Evolutionary conservation across 2,329 filamentous ascomycete species (phyloP).

Genomic region (Colletotrichum brevisporum): DNA sequence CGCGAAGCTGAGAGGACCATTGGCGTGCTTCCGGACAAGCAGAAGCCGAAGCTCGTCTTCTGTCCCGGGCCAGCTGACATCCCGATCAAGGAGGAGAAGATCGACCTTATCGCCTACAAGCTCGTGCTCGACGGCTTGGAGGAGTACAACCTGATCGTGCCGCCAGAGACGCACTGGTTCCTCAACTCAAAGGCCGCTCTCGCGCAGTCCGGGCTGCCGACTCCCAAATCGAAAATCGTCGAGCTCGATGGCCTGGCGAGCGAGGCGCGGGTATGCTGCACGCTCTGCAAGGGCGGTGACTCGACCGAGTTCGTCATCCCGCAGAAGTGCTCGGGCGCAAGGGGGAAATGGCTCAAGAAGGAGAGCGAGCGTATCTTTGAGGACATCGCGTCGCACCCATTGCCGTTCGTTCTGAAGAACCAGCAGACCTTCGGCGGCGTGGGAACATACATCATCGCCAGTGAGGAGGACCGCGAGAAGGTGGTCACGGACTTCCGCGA

Average conservation of each 20-base stretch:
- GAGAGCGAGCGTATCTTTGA: constrained; percentile 46
- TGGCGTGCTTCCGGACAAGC: constrained; percentile 45
- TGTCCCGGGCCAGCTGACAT: constrained; percentile 48
- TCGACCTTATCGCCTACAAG: constrained; percentile 49
- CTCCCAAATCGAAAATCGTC: constrained; percentile 47
- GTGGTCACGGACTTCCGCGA: constrained; percentile 44
- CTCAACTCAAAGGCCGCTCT: constrained; percentile 54
- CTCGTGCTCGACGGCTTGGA: constrained; percentile 50
- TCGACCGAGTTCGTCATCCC: constrained; percentile 45
- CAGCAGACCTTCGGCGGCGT: constrained; percentile 55
- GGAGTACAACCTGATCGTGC: constrained; percentile 46
- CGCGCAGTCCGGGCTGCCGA: constrained; percentile 51
- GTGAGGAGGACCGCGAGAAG: constrained; percentile 45
- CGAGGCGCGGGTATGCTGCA: constrained; percentile 45
- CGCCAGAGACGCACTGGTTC: constrained; percentile 51
- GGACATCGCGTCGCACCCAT: constrained; percentile 42
- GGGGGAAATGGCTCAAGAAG: constrained; percentile 48
- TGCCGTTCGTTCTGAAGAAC: constrained; percentile 56
- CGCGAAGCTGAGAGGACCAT: constrained; percentile 50
- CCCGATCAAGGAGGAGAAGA: constrained; percentile 44
- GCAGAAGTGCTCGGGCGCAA: constrained; percentile 44
- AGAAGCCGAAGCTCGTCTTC: constrained; percentile 51
- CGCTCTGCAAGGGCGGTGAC: constrained; percentile 40
- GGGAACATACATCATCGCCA: constrained; percentile 51
- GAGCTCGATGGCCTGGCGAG: constrained; percentile 43